These are phyloP conservation scores for Nicotiana attenuata DNA, from an alignment of 257 asterid species.

Conservation along the genomic window DNA sequence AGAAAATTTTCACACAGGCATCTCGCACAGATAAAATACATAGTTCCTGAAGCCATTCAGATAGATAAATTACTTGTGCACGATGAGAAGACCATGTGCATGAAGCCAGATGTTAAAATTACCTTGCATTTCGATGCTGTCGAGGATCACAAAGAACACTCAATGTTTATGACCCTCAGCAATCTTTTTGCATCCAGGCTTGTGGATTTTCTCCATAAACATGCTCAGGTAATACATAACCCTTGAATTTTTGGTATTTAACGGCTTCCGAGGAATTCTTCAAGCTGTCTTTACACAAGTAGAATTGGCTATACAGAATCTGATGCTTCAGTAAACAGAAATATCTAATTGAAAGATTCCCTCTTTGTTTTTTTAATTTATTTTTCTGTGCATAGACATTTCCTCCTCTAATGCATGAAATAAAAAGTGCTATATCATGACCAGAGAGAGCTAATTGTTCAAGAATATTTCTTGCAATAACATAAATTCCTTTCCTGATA, in stretches of 20 bases:
- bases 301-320: neutral
- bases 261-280: neutral
- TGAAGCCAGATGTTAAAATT: slow-evolving; percentile 59
- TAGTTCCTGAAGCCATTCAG: slow-evolving; percentile 79
- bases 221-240: slow-evolving; percentile 55
- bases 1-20: slow-evolving; percentile 53
- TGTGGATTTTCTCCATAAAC: slow-evolving; percentile 26
- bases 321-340: slow-evolving; percentile 1
- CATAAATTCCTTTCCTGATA: neutral
- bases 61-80: slow-evolving; percentile 64
- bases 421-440: neutral
- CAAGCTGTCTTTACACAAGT: neutral
- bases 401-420: neutral
- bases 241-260: neutral
- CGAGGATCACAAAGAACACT: slow-evolving; percentile 49
- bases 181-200: slow-evolving; percentile 66
- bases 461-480: neutral
- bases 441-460: neutral
- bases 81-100: slow-evolving; percentile 61
- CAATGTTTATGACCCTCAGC: slow-evolving; percentile 55
- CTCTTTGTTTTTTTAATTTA: neutral
- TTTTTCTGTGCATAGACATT: neutral
- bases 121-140: slow-evolving; percentile 51
- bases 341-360: neutral
- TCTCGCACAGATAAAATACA: slow-evolving; percentile 69